phyloP scores from a whole-genome alignment of 352 stramenopile genomes.

The Hyaloperonospora brassicae region DNA sequence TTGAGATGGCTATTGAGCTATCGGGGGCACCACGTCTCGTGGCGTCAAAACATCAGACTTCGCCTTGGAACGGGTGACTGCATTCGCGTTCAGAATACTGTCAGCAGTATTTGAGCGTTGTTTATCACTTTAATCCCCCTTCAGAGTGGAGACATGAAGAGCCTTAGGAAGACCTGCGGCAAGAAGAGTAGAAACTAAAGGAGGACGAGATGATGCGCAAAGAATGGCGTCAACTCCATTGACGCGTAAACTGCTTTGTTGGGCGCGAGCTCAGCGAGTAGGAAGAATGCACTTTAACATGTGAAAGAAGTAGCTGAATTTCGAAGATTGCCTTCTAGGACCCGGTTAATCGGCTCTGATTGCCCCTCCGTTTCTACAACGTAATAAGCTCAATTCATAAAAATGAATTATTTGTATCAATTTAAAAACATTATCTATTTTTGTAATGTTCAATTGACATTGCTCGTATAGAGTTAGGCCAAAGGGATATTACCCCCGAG shows the following conservation, averaged over 20 bases:
- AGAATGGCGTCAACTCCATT: neutral
- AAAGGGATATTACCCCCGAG: too few relatives aligned
- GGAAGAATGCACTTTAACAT: neutral
- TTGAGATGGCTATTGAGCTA: neutral
- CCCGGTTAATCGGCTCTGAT: neutral
- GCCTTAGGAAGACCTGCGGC: neutral
- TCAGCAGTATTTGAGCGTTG: neutral
- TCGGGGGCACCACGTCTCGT: neutral
- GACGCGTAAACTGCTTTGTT: neutral
- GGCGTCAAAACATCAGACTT: too few relatives aligned
- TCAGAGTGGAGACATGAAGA: neutral
- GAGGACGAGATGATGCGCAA: neutral
- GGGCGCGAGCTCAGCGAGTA: neutral
- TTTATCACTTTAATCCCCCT: neutral
- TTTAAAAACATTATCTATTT: too few relatives aligned
- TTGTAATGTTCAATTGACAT: too few relatives aligned
- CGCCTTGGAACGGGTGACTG: neutral
- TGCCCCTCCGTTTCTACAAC: conserved; percentile 8
- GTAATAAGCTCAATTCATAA: too few relatives aligned
- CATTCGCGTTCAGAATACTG: neutral
- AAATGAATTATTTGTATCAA: too few relatives aligned
- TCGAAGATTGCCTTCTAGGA: neutral
- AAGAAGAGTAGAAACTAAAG: neutral
- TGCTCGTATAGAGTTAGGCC: too few relatives aligned
- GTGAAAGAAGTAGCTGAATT: neutral